Base-by-base conservation (phyloP, 1,284 basidiomycete species). In the Moesziomyces globuligerus region DNA sequence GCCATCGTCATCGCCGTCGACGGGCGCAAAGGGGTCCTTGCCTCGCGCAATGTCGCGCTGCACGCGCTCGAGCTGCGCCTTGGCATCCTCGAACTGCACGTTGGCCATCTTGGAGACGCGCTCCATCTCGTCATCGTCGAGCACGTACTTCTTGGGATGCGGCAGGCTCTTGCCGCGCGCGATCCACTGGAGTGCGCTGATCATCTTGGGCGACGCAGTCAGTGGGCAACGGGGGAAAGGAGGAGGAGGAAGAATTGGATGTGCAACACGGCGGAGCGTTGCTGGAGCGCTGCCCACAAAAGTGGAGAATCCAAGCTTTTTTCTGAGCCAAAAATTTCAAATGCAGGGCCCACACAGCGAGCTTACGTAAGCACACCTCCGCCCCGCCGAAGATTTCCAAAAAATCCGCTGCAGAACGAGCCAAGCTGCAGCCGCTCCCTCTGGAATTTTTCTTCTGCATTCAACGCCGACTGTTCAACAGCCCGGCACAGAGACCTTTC, bases 101-200 rank as follows among this genome's bases (percentile, higher is more conserved):
- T 90, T 87, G 23, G 94, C 93, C 43, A 98, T 87, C 46, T 90
- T 87, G 74, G 92, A 93, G 45, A 98, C 92, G 38, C 96, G 89
- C 79, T 91, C 89, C 32, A 98, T 86, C 84, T 98, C 95, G 43
- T 87, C 85, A 76, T 96, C 92, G 81, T 98, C 93, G 39, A 98
- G 88, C 54, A 91, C 87, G 83, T 98, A 98, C 85, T 91, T 93
- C 79, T 86, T 84, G 4, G 96, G 95, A 76, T 94, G 88, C 65
- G 87, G 87, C 2, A 87, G 86, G 18, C 93, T 86, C 23, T 89
- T 87, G 10, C 95, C 94, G 58, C 91, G 88, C 67, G 89, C 89
- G 37, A 98, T 90, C 95, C 95, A 88, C 26, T 84, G 82, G 2
- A 86, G 80, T 43, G 86, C 84, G 25, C 86, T 87, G 69, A 88